Conservation (phyloP, 192 early-diverging fungal species). For the Funneliformis geosporum region DNA sequence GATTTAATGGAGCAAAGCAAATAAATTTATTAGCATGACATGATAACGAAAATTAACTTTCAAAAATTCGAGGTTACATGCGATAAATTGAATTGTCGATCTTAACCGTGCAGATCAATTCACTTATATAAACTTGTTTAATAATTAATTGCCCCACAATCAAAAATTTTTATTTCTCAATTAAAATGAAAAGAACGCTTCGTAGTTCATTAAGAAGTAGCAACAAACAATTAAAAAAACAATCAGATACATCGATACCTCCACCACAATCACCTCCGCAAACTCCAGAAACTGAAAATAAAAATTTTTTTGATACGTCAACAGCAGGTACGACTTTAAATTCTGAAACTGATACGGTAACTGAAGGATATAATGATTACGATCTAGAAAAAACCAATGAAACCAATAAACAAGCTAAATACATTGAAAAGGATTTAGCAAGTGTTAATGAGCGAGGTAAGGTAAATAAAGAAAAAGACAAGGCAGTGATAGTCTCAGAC, state of each 20-base stretch:
- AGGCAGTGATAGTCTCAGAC: too few species aligned
- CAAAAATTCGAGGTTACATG: not conserved
- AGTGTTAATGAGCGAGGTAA: too few species aligned
- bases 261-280: not conserved
- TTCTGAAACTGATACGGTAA: not conserved
- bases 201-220: not conserved
- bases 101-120: not conserved
- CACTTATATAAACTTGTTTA: not conserved
- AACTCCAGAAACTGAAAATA: not conserved
- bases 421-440: not conserved
- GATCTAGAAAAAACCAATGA: not conserved
- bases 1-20: too few species aligned
- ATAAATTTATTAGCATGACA: too few species aligned
- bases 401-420: not conserved
- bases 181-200: not conserved
- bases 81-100: not conserved
- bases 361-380: not conserved
- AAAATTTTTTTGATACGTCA: not conserved
- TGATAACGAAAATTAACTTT: too few species aligned
- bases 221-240: not conserved
- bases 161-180: too few species aligned
- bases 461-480: not conserved
- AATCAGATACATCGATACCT: not conserved
- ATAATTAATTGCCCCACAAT: not conserved
- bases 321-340: not conserved